Conservation (phyloP, 73 alveolate species). For the Tetrahymena malaccensis region DNA sequence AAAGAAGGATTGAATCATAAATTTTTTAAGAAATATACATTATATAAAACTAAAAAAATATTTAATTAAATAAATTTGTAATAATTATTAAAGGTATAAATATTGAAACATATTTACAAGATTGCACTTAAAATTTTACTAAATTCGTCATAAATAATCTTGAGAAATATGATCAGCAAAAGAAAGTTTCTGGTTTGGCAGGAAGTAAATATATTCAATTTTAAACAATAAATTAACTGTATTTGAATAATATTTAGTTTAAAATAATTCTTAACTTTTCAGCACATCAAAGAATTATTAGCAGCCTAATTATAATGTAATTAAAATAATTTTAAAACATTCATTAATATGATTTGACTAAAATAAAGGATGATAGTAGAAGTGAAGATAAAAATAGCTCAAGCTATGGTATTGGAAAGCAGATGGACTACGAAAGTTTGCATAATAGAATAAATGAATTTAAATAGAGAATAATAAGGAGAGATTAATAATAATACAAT, state of each 20-base stretch:
- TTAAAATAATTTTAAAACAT: not conserved
- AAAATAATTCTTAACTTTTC: not conserved
- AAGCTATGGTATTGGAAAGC: not conserved
- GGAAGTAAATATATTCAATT: not conserved
- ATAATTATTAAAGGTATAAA: not conserved
- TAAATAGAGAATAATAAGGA: not conserved
- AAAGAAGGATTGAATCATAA: too few species aligned
- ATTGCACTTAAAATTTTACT: not conserved
- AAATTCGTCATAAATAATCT: not conserved
- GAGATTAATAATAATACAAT: not conserved
- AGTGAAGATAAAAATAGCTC: not conserved
- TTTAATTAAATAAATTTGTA: not conserved
- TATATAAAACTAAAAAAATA: not conserved
- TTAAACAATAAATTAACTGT: not conserved
- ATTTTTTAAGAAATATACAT: too few species aligned
- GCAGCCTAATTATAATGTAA: not conserved
- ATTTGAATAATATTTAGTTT: not conserved
- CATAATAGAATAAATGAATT: not conserved
- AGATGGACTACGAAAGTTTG: not conserved
- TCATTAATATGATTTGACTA: too few species aligned
- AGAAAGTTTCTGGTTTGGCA: not conserved
- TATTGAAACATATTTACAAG: not conserved
- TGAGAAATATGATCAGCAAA: not conserved
- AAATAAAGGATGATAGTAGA: not conserved
- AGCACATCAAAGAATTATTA: not conserved